Percentiles rank a stretch among this genome's conserved stretches.
Conservation (phyloP, 306 rosid genomes). For the Vachellia collinsii region DNA sequence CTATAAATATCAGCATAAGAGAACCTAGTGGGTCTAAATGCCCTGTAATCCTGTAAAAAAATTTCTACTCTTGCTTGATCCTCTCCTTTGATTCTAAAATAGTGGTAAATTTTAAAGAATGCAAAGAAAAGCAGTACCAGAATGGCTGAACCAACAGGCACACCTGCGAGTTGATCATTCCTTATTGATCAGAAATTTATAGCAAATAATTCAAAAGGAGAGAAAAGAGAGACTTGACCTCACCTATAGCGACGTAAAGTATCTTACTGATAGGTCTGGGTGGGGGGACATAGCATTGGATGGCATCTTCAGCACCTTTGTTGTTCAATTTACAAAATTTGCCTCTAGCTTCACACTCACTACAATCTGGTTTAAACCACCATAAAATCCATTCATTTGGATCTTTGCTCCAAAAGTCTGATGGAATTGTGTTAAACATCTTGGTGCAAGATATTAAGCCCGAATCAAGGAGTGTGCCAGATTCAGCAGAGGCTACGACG, state of each 20-base stretch:
- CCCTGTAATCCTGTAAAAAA: conserved; percentile 50
- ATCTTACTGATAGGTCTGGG: conserved; percentile 23
- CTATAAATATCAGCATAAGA: conserved; percentile 45
- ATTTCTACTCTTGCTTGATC: conserved; percentile 30
- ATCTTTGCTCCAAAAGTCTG: accelerated
- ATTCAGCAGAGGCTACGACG: neutral
- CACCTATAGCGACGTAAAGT: neutral
- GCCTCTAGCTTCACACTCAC: conserved; percentile 1
- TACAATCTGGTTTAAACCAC: conserved; percentile 35
- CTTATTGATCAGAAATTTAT: neutral
- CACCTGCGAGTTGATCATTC: neutral
- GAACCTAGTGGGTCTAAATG: conserved; percentile 48
- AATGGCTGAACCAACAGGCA: neutral
- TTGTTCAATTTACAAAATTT: conserved; percentile 30
- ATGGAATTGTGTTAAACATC: neutral
- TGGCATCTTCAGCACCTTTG: conserved; percentile 10
- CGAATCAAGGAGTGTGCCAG: neutral
- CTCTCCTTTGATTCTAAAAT: conserved; percentile 3
- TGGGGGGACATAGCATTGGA: conserved; percentile 22
- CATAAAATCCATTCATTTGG: neutral
- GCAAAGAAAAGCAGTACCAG: conserved; percentile 23
- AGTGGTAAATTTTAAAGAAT: neutral
- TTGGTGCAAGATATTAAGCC: conserved; percentile 21
- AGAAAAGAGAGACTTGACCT: neutral
- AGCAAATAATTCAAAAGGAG: neutral